Percentiles rank a stretch among this genome's conserved stretches.
These are phyloP conservation scores for Stagonosporopsis vannaccii DNA, from an alignment of 2,329 filamentous ascomycete genomes.

Conservation along the genomic window DNA sequence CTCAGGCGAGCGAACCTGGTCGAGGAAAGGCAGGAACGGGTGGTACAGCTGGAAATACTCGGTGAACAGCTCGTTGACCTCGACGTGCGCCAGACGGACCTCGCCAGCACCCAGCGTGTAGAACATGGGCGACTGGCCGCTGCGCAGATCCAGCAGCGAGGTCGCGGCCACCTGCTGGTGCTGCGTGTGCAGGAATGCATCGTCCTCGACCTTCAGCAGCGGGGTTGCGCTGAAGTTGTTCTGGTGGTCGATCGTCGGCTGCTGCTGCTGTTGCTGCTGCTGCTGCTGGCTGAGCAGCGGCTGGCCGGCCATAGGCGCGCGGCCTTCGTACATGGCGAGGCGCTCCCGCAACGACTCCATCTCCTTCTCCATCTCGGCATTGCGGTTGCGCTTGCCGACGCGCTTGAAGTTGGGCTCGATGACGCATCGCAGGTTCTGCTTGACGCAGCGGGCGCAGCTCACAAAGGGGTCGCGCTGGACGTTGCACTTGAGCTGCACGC, in stretches of 20 bases:
- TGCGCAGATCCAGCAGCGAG: constrained; percentile 52
- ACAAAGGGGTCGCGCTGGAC: constrained; percentile 82
- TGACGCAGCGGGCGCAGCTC: constrained; percentile 78
- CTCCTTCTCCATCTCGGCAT: constrained; percentile 86
- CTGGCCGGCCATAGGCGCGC: constrained; percentile 45
- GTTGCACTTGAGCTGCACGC: constrained; percentile 76
- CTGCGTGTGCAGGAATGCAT: constrained; percentile 46
- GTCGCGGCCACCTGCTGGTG: constrained; percentile 49
- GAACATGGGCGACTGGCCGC: constrained; percentile 59
- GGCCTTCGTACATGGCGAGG: constrained; percentile 67
- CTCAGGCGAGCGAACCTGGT: constrained; percentile 69
- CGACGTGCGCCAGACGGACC: constrained; percentile 52
- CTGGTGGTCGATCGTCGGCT: constrained; percentile 30
- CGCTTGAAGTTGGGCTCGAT: constrained; percentile 90
- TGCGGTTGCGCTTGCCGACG: constrained; percentile 80
- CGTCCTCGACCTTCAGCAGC: constrained; percentile 40
- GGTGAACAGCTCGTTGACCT: constrained; percentile 67
- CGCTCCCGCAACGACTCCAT: constrained; percentile 68
- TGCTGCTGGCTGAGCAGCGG: constrained; percentile 38
- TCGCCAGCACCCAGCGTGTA: constrained; percentile 64
- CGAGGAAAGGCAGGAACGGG: constrained; percentile 78
- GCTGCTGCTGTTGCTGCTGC: background rate
- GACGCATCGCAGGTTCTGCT: constrained; percentile 81
- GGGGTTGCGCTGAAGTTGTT: constrained; percentile 29
- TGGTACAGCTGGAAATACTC: constrained; percentile 81